A percentile compares a stretch with the other conserved stretches of the same genome.
Conservation (phyloP, 352 stramenopile species). For the Sclerospora graminicola region DNA sequence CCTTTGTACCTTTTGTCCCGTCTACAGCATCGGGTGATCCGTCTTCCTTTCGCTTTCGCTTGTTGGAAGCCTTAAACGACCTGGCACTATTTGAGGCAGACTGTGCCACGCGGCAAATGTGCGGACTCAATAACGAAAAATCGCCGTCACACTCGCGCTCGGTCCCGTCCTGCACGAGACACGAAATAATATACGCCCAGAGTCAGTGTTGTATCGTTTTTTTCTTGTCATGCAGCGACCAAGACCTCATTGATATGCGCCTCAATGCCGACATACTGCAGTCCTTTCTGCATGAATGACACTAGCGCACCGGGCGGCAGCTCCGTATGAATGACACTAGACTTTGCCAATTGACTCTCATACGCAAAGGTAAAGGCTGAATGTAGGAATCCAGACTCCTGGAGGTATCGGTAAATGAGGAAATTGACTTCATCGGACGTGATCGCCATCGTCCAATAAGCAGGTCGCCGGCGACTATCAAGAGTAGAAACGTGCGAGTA, state of each 20-base stretch:
- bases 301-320: conserved; percentile 95
- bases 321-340: conserved; percentile 86
- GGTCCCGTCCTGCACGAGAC: conserved; percentile 53
- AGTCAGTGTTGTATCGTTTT: too few relatives aligned
- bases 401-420: conserved; percentile 96
- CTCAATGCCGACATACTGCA: conserved; percentile 92
- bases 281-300: conserved; percentile 97
- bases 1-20: conserved; percentile 42
- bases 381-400: conserved; percentile 95
- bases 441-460: conserved; percentile 60
- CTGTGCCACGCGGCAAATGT: conserved; percentile 83
- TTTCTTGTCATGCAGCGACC: too few relatives aligned
- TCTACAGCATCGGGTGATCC: conserved; percentile 55
- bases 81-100: conserved; percentile 58
- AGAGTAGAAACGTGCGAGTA: not conserved
- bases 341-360: conserved; percentile 93
- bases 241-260: conserved; percentile 81
- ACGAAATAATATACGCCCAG: not conserved
- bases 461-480: not conserved
- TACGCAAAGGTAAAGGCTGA: conserved; percentile 98
- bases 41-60: conserved; percentile 75
- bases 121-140: conserved; percentile 88
- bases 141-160: conserved; percentile 82
- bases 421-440: conserved; percentile 97
- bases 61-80: conserved; percentile 59